Base-by-base conservation (phyloP, 1,139 yeast genomes). In the Scheffersomyces cryptocercus region DNA sequence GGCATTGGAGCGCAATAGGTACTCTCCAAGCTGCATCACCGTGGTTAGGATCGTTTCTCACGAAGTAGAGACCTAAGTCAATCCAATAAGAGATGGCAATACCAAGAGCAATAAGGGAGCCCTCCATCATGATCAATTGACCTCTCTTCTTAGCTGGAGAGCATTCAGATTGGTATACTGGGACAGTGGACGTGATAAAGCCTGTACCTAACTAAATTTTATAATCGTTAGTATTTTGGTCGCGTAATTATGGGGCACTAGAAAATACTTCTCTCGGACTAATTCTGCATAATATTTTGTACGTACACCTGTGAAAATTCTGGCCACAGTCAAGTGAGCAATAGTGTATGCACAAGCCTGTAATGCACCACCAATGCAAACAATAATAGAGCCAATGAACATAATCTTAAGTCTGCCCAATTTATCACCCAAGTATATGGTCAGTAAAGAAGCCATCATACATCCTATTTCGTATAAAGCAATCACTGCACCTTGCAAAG, bases 1-100 rank as follows among this genome's bases (percentile, higher is more conserved):
- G 44, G 44, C 66, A 58, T 51, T 70, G 75, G 59, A 76, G 72
- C 2, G 77, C 81, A 36, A 76, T 59, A 4, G 81, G 81, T 44
- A 75, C 73, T 53, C 81, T 66, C 75, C 78, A 75, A 5, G 53
- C 31, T 12, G 43, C 50, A 28, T 39, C 31, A 11, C 40, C 46
- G 38, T 35, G 55, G 42, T 34, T 33, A 11, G 41, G 29, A 9
- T 31, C 11, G 37, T 48, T 40, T 41, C 46, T 58, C 45, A 67
- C 54, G 51, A 68, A 71, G 44, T 71, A 73, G 37, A 73, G 63
- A 3, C 73, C 79, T 56, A 72, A 73, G 48, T 74, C 79, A 30
- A 72, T 50, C 76, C 76, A 71, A 53, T 75, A 69, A 11, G 70
- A 61, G 36, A 73, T 64, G 44, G 73, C 67, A 47, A 71, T 68